These are phyloP conservation scores for Nakazawaea pomicola DNA, from an alignment of 805 yeast genomes.

Conservation along the genomic window DNA sequence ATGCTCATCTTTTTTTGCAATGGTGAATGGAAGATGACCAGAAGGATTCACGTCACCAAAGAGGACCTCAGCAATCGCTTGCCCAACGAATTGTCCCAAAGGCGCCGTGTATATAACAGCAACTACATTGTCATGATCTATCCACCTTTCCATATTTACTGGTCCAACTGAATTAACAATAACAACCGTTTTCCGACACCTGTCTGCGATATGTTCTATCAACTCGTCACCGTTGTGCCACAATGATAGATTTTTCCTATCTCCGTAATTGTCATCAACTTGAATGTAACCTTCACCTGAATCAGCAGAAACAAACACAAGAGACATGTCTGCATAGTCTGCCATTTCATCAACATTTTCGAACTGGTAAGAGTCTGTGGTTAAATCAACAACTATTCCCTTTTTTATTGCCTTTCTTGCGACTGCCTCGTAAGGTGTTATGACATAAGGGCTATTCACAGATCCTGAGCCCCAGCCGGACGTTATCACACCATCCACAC, in stretches of 20 bases:
- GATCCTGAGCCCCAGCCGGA: conserved; percentile 66
- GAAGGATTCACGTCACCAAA: conserved; percentile 39
- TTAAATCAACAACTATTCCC: conserved; percentile 41
- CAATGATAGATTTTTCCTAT: conserved; percentile 47
- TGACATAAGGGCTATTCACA: conserved; percentile 47
- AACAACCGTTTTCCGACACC: conserved; percentile 49
- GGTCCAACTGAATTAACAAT: conserved; percentile 56
- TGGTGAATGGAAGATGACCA: conserved; percentile 38
- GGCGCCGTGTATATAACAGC: conserved; percentile 53
- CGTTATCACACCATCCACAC: conserved; percentile 48
- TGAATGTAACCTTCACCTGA: conserved; percentile 57
- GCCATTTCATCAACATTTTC: conserved; percentile 39
- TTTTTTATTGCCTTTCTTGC: conserved; percentile 37
- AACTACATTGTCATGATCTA: conserved; percentile 51
- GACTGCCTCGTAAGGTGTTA: conserved; percentile 54
- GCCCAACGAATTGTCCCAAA: conserved; percentile 44
- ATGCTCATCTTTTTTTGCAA: conserved; percentile 44
- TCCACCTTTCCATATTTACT: conserved; percentile 48
- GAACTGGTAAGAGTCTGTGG: conserved; percentile 40
- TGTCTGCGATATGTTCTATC: conserved; percentile 40
- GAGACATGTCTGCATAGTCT: conserved; percentile 44
- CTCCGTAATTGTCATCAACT: conserved; percentile 57
- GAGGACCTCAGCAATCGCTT: conserved; percentile 37
- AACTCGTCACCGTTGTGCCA: conserved; percentile 60
- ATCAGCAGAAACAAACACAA: conserved; percentile 47